Percentiles rank a stretch among this genome's conserved stretches.
Conservation (phyloP, 805 yeast genomes). For the Cyberlindnera euphorbiae region DNA sequence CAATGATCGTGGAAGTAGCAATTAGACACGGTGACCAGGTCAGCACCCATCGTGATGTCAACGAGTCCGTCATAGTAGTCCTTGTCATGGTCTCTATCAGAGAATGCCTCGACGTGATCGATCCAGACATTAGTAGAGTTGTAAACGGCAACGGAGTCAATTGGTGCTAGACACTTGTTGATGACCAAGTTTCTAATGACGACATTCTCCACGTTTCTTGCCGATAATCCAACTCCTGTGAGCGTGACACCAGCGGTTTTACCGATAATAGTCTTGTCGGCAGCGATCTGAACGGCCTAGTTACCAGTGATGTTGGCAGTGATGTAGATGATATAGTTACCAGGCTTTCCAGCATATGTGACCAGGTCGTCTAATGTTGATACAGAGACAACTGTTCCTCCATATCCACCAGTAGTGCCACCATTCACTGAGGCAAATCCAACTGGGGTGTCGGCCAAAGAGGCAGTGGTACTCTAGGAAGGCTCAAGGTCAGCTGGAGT, state of each 20-base stretch:
- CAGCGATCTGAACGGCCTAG: constrained; percentile 1
- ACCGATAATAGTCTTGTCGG: constrained; percentile 6
- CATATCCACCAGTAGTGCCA: constrained; percentile 5
- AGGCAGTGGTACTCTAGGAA: not conserved
- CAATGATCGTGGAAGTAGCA: constrained; percentile 3
- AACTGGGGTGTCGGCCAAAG: not conserved
- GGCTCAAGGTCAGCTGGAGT: too few species aligned
- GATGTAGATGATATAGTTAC: constrained; percentile 1
- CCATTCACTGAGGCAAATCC: constrained; percentile 5
- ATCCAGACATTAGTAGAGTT: constrained; percentile 3
- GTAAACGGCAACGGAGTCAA: not conserved
- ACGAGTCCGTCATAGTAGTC: constrained; percentile 5
- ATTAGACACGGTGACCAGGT: constrained; percentile 4
- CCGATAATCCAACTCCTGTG: constrained; percentile 1
- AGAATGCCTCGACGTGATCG: constrained; percentile 2
- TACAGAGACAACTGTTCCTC: constrained; percentile 1
- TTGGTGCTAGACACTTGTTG: constrained; percentile 3
- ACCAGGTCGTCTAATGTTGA: constrained; percentile 1
- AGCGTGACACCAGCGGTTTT: constrained; percentile 3
- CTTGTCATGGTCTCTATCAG: constrained; percentile 4
- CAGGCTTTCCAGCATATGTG: not conserved
- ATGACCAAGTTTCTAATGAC: constrained; percentile 4
- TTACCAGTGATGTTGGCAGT: constrained; percentile 3
- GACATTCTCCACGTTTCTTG: constrained; percentile 1
- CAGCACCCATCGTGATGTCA: constrained; percentile 3